Evolutionary conservation across 2,329 filamentous ascomycete genomes (phyloP).

Genomic region (Neonectria coccinea): DNA sequence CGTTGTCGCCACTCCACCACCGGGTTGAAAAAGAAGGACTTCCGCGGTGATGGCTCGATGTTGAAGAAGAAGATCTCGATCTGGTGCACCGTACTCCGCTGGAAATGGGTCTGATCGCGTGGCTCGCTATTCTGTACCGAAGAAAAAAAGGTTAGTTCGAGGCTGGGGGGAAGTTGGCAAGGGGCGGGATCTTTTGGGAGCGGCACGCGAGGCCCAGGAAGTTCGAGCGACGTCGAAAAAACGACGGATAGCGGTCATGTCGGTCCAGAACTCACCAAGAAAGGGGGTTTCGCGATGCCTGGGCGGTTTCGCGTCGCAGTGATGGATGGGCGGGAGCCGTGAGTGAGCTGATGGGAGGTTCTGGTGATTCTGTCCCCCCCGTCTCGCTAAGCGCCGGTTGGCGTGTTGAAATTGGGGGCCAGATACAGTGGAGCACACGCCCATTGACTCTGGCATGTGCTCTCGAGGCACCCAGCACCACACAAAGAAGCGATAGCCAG

Average conservation of each 20-base stretch:
- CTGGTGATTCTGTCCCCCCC: constrained; percentile 42
- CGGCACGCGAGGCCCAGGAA: constrained; percentile 15
- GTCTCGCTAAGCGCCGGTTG: constrained; percentile 51
- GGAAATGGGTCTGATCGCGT: constrained; percentile 21
- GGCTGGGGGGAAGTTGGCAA: constrained; percentile 20
- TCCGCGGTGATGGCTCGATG: constrained; percentile 15
- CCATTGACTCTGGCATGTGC: constrained; percentile 47
- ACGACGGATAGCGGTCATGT: neutral
- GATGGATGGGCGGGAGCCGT: constrained; percentile 41
- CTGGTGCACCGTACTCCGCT: constrained; percentile 21
- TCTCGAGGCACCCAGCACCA: constrained; percentile 42
- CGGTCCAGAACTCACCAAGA: constrained; percentile 41
- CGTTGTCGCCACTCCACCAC: constrained; percentile 39
- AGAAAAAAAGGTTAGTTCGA: constrained; percentile 26
- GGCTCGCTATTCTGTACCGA: constrained; percentile 20
- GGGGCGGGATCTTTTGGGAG: constrained; percentile 19
- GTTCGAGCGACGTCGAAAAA: constrained; percentile 12
- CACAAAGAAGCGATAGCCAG: constrained; percentile 28
- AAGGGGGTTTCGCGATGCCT: constrained; percentile 43
- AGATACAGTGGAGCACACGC: constrained; percentile 48
- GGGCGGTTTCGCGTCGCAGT: constrained; percentile 40
- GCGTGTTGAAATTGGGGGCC: constrained; percentile 47
- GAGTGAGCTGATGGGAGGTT: constrained; percentile 47
- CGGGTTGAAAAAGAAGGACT: constrained; percentile 20
- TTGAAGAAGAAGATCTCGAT: constrained; percentile 16